These are phyloP conservation scores for Phalaenopsis aphrodite DNA, from an alignment of 106 monocot genomes.

Conservation along the genomic window DNA sequence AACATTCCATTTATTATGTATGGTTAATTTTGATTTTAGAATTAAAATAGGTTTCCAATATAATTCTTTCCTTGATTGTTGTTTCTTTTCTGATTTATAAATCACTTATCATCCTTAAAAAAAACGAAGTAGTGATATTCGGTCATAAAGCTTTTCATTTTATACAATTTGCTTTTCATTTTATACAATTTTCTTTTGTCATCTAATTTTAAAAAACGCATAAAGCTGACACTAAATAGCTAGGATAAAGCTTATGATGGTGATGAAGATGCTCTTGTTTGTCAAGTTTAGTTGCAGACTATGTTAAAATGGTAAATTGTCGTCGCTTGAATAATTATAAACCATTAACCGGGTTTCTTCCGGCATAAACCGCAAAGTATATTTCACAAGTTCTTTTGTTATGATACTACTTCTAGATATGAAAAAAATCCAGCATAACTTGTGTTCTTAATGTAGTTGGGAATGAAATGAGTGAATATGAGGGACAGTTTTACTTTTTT, in stretches of 20 bases:
- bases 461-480: not conserved
- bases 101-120: no score
- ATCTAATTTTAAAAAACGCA: no score
- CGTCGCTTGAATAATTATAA: not conserved
- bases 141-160: no score
- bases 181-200: no score
- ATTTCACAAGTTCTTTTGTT: not conserved
- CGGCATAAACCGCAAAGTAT: not conserved
- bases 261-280: not conserved
- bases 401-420: slow-evolving; percentile 2
- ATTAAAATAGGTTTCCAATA: no score
- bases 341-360: not conserved
- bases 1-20: no score
- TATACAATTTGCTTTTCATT: no score
- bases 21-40: no score
- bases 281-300: not conserved
- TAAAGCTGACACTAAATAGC: not conserved
- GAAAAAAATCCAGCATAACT: not conserved
- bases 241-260: not conserved
- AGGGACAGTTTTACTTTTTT: not conserved
- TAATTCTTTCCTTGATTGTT: no score
- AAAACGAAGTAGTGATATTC: no score
- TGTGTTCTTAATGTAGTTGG: not conserved
- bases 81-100: no score
- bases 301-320: not conserved